A percentile compares a stretch with the other conserved stretches of the same genome.
These are phyloP conservation scores for Ogataea pignaliae DNA, from an alignment of 805 yeast species.

Conservation along the genomic window DNA sequence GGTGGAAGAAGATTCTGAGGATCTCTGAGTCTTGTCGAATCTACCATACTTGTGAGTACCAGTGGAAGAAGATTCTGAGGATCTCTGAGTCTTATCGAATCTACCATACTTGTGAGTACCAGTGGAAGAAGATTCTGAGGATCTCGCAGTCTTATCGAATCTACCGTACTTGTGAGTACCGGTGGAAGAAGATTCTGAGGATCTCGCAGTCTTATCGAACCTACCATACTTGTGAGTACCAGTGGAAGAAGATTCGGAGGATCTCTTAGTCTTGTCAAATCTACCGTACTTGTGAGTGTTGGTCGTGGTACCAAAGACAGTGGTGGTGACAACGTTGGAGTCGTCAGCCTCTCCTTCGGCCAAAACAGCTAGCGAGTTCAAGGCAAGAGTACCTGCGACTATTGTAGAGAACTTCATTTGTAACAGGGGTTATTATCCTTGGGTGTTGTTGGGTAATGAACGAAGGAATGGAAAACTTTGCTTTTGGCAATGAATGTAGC, in stretches of 20 bases:
- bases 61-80: conserved; percentile 31
- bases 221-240: conserved; percentile 45
- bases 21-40: conserved; percentile 42
- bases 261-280: conserved; percentile 43
- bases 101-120: conserved; percentile 45
- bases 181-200: conserved; percentile 35
- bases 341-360: conserved; percentile 27
- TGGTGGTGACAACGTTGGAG: conserved; percentile 28
- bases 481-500: no score
- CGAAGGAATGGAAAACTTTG: no score
- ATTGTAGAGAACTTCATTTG: conserved; percentile 42
- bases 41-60: conserved; percentile 56
- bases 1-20: conserved; percentile 26
- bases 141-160: conserved; percentile 42
- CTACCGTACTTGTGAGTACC: conserved; percentile 55
- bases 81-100: conserved; percentile 42
- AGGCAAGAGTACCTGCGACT: conserved; percentile 30
- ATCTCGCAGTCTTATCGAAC: conserved; percentile 43
- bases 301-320: conserved; percentile 30
- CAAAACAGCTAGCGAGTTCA: conserved; percentile 33
- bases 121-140: conserved; percentile 28
- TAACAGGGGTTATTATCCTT: no score
- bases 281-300: conserved; percentile 40
- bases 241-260: conserved; percentile 27
- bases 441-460: no score